Base-by-base conservation (phyloP, 257 asterid genomes). In the Solanum pennellii region DNA sequence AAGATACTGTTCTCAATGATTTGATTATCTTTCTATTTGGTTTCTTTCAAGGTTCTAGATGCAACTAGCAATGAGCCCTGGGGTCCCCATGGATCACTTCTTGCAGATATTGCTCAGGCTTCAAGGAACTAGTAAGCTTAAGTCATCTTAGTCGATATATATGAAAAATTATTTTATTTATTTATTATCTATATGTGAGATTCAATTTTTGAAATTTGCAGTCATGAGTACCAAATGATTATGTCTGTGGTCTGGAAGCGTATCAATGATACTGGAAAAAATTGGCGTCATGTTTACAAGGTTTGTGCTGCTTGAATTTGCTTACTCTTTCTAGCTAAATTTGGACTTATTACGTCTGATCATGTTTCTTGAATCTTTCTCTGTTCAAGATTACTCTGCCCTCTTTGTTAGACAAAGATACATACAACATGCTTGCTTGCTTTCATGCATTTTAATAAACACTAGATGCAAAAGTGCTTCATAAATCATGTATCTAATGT, bases 31-130 rank as follows among this genome's bases (percentile, higher is more conserved):
- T 25, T 31, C 69, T 45, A 47, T 77, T 79, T 85, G 88, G 47
- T 27, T 76, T 84, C 87, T 88, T 77, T 68, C 45, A 52, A 97
- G 99, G 98, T 97, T 88, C 98, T 97, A 83, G 99, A 97, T 90
- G 98, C 98, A 76, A 97, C 99, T 86, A 97, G 98, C 94, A 97
- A 97, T 88, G 99, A 97, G 93, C 94, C 98, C 77, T 96, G 99
- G 99, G 99, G 99, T 86, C 99, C 99, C 87, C 99, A 97, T 91
- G 99, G 99, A 88, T 88, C 98, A 23, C 94, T 92, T 85, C 99
- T 97, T 88, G 96, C 99, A 88, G 98, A 97, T 88, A 94, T 97
- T 90, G 98, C 99, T 59, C 97, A 96, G 90, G 96, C 98, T 77
- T 89, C 99, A 27, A 94, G 96, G 90, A 97, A 96, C 90, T 93